Percentiles rank a stretch among this genome's conserved stretches.
These are phyloP conservation scores for Sideroxylon spinosum DNA, from an alignment of 179 eudicot genomes.

Conservation along the genomic window DNA sequence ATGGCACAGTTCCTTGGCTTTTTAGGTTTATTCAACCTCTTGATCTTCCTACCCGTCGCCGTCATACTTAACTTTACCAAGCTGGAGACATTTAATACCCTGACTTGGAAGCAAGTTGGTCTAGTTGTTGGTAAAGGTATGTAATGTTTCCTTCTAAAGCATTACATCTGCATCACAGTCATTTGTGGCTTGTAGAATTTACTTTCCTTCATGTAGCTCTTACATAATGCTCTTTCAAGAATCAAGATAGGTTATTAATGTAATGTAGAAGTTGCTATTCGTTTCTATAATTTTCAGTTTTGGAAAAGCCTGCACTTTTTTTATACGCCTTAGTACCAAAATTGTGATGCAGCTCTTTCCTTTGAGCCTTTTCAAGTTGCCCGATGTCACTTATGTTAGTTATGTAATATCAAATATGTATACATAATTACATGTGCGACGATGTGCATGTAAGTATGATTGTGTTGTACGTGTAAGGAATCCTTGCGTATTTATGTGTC, in stretches of 20 bases:
- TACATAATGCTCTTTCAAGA: background rate
- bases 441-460: background rate
- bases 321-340: background rate
- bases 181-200: background rate
- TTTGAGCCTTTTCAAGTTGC: background rate
- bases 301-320: background rate
- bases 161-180: background rate
- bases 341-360: background rate
- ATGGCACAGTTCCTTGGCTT: conserved; percentile 95
- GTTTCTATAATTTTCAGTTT: background rate
- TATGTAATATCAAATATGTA: background rate
- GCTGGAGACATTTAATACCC: conserved; percentile 52
- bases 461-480: background rate
- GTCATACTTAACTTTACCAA: conserved; percentile 50
- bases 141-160: background rate
- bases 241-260: background rate
- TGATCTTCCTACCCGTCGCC: conserved; percentile 76
- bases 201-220: background rate
- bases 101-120: conserved; percentile 68
- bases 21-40: conserved; percentile 72
- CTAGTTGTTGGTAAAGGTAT: conserved; percentile 84
- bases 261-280: background rate
- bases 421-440: background rate
- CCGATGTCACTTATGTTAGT: background rate
- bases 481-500: conserved; percentile 6